These are phyloP conservation scores for Fragilaria crotonensis DNA, from an alignment of 108 stramenopile species.

Conservation along the genomic window DNA sequence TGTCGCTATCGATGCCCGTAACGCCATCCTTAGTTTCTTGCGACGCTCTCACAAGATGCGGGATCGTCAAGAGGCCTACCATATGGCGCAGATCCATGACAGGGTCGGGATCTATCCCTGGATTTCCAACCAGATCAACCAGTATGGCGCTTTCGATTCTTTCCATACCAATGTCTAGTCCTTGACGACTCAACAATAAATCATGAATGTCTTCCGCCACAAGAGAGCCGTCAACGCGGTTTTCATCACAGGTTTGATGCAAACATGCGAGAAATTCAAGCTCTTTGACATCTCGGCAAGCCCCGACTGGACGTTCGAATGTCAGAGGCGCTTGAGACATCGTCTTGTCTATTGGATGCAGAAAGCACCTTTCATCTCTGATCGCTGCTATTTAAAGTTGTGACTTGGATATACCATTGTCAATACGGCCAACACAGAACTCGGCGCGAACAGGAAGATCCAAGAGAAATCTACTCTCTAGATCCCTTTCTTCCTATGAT, in stretches of 20 bases:
- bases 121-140: neutral
- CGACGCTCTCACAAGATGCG: neutral
- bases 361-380: no score
- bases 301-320: conserved; percentile 8
- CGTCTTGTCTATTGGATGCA: no score
- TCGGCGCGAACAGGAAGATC: no score
- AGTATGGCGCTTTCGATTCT: neutral
- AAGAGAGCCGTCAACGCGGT: neutral
- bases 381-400: no score
- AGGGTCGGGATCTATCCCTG: neutral
- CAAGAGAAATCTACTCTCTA: no score
- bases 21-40: neutral
- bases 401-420: no score
- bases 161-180: neutral
- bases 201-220: neutral
- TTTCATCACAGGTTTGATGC: conserved; percentile 1
- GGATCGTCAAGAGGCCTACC: neutral
- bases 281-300: conserved; percentile 5
- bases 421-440: no score
- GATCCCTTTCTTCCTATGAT: no score
- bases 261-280: neutral
- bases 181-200: neutral
- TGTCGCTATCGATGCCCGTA: neutral
- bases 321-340: no score
- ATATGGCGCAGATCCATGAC: neutral